Conservation (phyloP, 2,329 filamentous ascomycete genomes). For the Sporothrix schenckii region DNA sequence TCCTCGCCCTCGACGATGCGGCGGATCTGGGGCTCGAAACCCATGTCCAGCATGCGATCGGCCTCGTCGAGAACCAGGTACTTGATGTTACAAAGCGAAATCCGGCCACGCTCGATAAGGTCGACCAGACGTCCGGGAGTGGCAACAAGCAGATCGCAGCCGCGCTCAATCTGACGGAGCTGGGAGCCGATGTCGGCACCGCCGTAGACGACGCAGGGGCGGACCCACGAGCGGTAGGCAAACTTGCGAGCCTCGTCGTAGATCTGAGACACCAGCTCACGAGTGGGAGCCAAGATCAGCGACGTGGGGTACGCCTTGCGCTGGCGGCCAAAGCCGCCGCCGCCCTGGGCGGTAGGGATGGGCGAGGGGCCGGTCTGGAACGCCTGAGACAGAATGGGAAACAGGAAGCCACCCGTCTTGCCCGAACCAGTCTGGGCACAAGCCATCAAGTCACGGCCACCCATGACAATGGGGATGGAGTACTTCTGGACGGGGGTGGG, state of each 20-base stretch:
- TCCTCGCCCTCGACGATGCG: conserved; percentile 98
- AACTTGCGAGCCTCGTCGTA: conserved; percentile 98
- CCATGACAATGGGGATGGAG: conserved; percentile 98
- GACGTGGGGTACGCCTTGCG: conserved; percentile 98
- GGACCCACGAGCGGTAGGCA: conserved; percentile 97
- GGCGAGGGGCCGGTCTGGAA: conserved; percentile 84
- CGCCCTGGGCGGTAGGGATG: conserved; percentile 58
- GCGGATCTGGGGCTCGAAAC: conserved; percentile 99
- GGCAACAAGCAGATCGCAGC: conserved; percentile 94
- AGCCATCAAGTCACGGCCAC: conserved; percentile 96
- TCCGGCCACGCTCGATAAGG: conserved; percentile 96
- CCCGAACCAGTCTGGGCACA: conserved; percentile 99
- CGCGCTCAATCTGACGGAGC: conserved; percentile 95
- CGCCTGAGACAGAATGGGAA: conserved; percentile 97
- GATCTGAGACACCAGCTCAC: conserved; percentile 98
- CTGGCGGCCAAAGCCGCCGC: conserved; percentile 80
- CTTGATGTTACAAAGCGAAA: conserved; percentile 98
- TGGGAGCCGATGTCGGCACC: conserved; percentile 98
- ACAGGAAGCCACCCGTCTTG: conserved; percentile 99
- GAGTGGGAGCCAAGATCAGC: conserved; percentile 91
- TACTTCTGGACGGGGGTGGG: conserved; percentile 99
- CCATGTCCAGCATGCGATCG: conserved; percentile 99
- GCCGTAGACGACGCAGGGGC: conserved; percentile 97
- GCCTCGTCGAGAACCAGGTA: conserved; percentile 98
- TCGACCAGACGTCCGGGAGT: conserved; percentile 97